A percentile compares a stretch with the other conserved stretches of the same genome.
Conservation (phyloP, 257 asterid genomes). For the Solanum arcanum region DNA sequence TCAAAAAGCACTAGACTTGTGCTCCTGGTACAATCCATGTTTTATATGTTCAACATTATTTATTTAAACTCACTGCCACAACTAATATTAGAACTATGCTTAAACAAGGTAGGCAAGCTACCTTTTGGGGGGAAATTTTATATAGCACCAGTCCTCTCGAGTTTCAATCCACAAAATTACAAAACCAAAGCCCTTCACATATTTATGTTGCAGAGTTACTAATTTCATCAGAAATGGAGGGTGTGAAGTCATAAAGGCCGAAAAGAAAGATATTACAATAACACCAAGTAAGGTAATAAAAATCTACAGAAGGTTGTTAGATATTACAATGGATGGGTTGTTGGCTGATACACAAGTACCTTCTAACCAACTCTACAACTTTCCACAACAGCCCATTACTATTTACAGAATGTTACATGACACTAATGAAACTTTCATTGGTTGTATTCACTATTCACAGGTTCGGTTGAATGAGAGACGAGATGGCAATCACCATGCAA, state of each 20-base stretch:
- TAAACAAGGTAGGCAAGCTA: neutral
- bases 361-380: neutral
- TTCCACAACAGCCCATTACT: neutral
- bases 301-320: neutral
- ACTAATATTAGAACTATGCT: too few relatives aligned
- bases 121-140: neutral
- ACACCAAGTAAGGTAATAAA: neutral
- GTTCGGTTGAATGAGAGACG: neutral
- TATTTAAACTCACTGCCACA: neutral
- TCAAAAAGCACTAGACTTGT: neutral
- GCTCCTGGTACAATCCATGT: neutral
- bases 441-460: neutral
- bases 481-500: neutral
- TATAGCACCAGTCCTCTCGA: neutral
- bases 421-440: neutral
- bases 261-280: neutral
- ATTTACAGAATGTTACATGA: neutral
- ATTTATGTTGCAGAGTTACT: neutral
- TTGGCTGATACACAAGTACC: neutral
- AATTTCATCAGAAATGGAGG: neutral
- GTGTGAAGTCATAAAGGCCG: neutral
- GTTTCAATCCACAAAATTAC: neutral
- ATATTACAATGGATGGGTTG: neutral
- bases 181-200: neutral
- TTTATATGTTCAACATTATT: neutral